phyloP scores from a whole-genome alignment of 495 filamentous ascomycete species.

The Neurospora terricola region DNA sequence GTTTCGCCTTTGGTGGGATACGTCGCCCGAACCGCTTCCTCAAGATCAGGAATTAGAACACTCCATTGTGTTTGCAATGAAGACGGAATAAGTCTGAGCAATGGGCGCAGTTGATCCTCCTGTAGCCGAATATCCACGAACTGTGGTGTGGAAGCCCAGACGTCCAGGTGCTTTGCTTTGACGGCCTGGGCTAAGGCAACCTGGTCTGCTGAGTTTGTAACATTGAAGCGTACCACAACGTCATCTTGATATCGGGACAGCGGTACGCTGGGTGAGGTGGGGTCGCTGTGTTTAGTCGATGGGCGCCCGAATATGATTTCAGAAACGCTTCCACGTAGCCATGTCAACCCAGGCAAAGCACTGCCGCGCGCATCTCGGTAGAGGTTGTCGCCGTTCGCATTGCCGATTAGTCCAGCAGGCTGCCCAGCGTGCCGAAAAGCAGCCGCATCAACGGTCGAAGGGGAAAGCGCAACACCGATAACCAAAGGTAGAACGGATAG shows the following conservation, averaged over 20 bases:
- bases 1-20: conserved; percentile 45
- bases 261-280: conserved; percentile 31
- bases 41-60: conserved; percentile 77
- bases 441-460: conserved; percentile 15
- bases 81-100: conserved; percentile 70
- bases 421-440: conserved; percentile 5
- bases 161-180: conserved; percentile 70
- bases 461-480: conserved; percentile 13
- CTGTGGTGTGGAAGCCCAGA: conserved; percentile 75
- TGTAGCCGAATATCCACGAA: conserved; percentile 83
- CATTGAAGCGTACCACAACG: conserved; percentile 80
- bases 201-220: conserved; percentile 61
- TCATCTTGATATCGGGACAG: conserved; percentile 65
- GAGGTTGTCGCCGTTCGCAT: background rate
- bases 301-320: conserved; percentile 52
- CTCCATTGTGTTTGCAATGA: conserved; percentile 53
- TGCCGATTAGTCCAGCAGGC: background rate
- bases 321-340: conserved; percentile 55
- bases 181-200: conserved; percentile 61
- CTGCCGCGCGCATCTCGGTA: background rate
- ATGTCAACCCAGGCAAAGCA: conserved; percentile 36
- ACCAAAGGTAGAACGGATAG: conserved; percentile 6
- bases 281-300: conserved; percentile 8
- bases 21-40: conserved; percentile 64
- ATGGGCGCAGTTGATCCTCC: conserved; percentile 66